Conservation (phyloP, 2,329 filamentous ascomycete genomes). For the Xylaria hypoxylon region DNA sequence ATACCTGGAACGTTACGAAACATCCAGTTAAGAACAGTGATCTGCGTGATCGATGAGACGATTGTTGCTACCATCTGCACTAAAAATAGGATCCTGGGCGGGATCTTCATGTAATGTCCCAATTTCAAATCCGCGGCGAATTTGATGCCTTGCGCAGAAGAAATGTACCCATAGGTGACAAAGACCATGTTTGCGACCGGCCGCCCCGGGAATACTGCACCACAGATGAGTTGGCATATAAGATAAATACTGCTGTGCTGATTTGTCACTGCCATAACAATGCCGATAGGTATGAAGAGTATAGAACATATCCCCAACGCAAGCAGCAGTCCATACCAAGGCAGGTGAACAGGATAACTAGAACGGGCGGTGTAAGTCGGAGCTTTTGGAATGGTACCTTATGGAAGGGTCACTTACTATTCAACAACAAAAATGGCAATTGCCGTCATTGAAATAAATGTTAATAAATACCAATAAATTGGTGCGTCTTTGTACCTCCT, state of each 20-base stretch:
- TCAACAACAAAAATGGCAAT: constrained; percentile 88
- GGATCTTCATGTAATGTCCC: constrained; percentile 89
- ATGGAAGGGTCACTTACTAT: constrained; percentile 67
- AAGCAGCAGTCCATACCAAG: constrained; percentile 87
- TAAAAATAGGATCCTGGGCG: constrained; percentile 80
- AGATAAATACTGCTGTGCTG: constrained; percentile 89
- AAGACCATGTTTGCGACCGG: constrained; percentile 95
- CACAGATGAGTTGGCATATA: constrained; percentile 87
- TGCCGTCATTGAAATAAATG: constrained; percentile 79
- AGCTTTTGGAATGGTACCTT: neutral
- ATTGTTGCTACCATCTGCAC: constrained; percentile 82
- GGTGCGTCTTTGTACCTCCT: constrained; percentile 84
- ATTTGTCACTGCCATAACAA: constrained; percentile 93
- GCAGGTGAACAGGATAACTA: constrained; percentile 82
- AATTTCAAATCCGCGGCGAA: constrained; percentile 90
- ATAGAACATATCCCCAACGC: constrained; percentile 81
- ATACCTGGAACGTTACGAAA: constrained; percentile 80
- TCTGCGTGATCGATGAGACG: constrained; percentile 83
- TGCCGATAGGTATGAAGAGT: constrained; percentile 90
- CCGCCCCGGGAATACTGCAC: constrained; percentile 82
- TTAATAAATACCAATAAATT: constrained; percentile 81
- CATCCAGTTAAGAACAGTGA: constrained; percentile 91
- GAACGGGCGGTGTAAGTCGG: constrained; percentile 37
- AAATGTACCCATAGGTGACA: constrained; percentile 91
- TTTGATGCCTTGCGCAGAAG: constrained; percentile 88